Conservation (phyloP, 2,329 filamentous ascomycete genomes). For the Diaporthe caulivora region DNA sequence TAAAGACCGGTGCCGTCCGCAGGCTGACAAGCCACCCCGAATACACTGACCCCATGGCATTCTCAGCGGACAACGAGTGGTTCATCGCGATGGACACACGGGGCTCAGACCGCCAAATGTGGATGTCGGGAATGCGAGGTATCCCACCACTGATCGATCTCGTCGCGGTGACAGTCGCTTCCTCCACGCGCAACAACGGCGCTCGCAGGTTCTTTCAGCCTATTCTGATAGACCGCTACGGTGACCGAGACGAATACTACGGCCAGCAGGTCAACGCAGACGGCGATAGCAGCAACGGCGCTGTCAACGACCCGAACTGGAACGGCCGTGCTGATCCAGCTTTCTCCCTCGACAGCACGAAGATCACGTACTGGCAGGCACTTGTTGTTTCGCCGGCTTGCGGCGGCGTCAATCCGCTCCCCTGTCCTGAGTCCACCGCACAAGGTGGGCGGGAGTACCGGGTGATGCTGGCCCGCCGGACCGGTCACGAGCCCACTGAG, state of each 20-base stretch:
- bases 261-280: conserved; percentile 57
- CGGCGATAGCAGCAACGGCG: conserved; percentile 49
- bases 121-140: conserved; percentile 52
- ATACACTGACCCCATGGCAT: conserved; percentile 56
- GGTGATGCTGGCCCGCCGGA: conserved; percentile 56
- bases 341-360: conserved; percentile 56
- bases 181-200: conserved; percentile 61
- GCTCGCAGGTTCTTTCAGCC: conserved; percentile 60
- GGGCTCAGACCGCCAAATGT: conserved; percentile 55
- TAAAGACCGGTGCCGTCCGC: conserved; percentile 54
- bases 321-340: conserved; percentile 60
- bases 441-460: conserved; percentile 53
- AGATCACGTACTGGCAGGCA: conserved; percentile 57
- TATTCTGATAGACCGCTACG: conserved; percentile 56
- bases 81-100: conserved; percentile 58
- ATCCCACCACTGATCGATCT: conserved; percentile 58
- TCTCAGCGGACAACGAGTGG: conserved; percentile 59
- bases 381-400: conserved; percentile 55
- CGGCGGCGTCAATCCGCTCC: conserved; percentile 56
- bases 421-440: conserved; percentile 53
- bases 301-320: conserved; percentile 60
- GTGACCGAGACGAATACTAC: conserved; percentile 58
- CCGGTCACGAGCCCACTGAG: conserved; percentile 45
- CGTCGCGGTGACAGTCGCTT: conserved; percentile 47
- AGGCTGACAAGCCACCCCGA: conserved; percentile 58